Base-by-base conservation (phyloP, 805 yeast species). In the Ogataea henricii region DNA sequence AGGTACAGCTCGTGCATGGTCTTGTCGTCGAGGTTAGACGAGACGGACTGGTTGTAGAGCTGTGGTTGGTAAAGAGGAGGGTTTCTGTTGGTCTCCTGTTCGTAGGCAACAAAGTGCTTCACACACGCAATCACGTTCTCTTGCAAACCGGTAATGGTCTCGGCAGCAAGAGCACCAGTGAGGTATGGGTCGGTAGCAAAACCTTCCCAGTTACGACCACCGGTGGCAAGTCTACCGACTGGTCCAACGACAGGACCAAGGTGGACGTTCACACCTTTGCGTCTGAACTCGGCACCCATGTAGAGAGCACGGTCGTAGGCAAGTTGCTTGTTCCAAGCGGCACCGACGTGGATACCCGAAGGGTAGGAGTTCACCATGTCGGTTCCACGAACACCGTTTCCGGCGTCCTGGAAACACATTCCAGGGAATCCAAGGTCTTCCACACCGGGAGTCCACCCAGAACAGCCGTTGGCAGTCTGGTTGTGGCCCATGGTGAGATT, bases 131-230 rank as follows among this genome's bases (percentile, higher is more conserved):
- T 65, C 16, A 82, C 81, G 6, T 82, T 82, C 61, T 78, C 79
- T 62, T 82, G 87, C 10, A 79, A 67, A 2, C 85, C 87, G 43
- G 69, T 71, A 14, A 81, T 71, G 3, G 82, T 76, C 13, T 74
- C 71, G 8, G 74, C 76, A 12, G 81, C 82, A 7, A 72, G 74
- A 22, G 73, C 66, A 18, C 87, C 87, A 54, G 78, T 79, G 41
- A 82, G 65, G 48, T 79, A 81, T 2, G 87, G 85, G 59, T 82
- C 87, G 4, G 81, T 67, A 7, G 83, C 82, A 62, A 80, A 81
- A 32, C 81, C 74, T 64, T 82, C 86, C 84, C 85, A 81, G 62
- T 77, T 78, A 54, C 86, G 68, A 5, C 87, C 87, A 18, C 83
- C 87, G 34, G 76, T 77, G 3, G 85, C 86, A 55, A 81, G 77